Evolutionary conservation across 495 filamentous ascomycete species (phyloP), one percentile per base, ranked within the genome.

Genomic region (Daldinia childiae): DNA sequence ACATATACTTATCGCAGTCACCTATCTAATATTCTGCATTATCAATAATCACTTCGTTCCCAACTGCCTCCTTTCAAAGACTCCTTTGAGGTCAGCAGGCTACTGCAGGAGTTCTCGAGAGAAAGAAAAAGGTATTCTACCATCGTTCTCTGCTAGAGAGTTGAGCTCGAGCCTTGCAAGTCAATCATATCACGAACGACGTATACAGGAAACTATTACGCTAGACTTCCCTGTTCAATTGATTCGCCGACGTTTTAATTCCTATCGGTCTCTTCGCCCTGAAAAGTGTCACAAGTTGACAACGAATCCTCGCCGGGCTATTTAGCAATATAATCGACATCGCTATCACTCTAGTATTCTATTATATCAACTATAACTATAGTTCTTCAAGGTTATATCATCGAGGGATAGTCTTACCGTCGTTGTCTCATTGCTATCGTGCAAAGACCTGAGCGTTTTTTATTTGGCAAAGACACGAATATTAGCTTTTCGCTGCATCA

Each of bases 81-180:
- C 88, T 91, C 88, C 90, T 91, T 91, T 91, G 90, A 95, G 92
- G 91, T 90, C 92, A 94, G 92, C 92, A 88, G 91, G 92, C 80
- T 86, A 88, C 92, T 94, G 92, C 92, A 93, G 92, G 90, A 93
- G 91, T 77, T 79, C 79, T 86, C 79, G 79, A 82, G 78, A 79
- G 61, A 69, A 69, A 79, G 60, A 68, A 62, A 62, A 72, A 24
- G 66, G 58, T 69, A 65, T 78, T 58, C 62, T 72, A 43, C 74
- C 62, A 32, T 73, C 69, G 63, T 66, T 69, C 66, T 74, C 64
- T 73, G 50, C 64, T 62, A 69, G 64, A 74, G 66, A 69, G 72
- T 65, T 70, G 72, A 71, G 57, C 68, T 74, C 67, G 72, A 74
- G 67, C 72, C 72, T 71, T 58, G 72, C 71, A 66, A 73, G 58